Percentiles rank a stretch among this genome's conserved stretches.
phyloP scores from a whole-genome alignment of 2,329 filamentous ascomycete species.

The Periconia macrospinosa region DNA sequence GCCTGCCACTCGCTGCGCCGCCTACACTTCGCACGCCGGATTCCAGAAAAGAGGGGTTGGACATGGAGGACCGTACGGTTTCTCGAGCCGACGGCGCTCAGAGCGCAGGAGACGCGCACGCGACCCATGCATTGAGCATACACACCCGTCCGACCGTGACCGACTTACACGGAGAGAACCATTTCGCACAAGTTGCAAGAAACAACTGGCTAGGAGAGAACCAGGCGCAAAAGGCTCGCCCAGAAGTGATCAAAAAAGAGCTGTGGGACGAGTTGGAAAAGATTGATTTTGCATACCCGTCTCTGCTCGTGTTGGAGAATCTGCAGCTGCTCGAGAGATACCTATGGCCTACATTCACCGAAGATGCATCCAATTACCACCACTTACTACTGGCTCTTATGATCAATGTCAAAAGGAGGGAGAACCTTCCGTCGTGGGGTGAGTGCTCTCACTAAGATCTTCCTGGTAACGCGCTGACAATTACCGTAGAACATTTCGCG shows the following conservation, averaged over 20 bases:
- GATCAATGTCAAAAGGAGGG: conserved; percentile 83
- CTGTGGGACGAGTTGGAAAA: conserved; percentile 89
- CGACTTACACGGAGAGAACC: conserved; percentile 69
- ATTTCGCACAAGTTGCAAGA: conserved; percentile 71
- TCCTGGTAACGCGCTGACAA: conserved; percentile 34
- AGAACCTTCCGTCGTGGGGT: conserved; percentile 88
- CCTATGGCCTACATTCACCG: conserved; percentile 89
- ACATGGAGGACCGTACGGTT: conserved; percentile 31
- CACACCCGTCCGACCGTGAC: conserved; percentile 64
- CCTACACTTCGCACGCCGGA: conserved; percentile 6
- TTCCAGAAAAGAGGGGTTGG: conserved; percentile 9
- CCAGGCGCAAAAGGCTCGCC: conserved; percentile 69
- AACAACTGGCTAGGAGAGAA: conserved; percentile 78
- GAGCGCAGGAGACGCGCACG: conserved; percentile 22
- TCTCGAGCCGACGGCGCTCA: conserved; percentile 13
- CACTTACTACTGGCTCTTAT: conserved; percentile 84
- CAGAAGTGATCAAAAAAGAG: conserved; percentile 78
- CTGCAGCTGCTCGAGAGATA: conserved; percentile 89
- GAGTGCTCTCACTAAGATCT: conserved; percentile 34
- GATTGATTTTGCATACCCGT: conserved; percentile 75
- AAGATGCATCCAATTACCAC: conserved; percentile 89
- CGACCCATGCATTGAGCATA: conserved; percentile 20
- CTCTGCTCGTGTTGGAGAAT: conserved; percentile 82
- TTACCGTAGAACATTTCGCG: conserved; percentile 67
- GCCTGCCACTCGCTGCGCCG: conserved; percentile 15